Conservation (phyloP, 169 alveolate species). For the Eimeria falciformis region DNA sequence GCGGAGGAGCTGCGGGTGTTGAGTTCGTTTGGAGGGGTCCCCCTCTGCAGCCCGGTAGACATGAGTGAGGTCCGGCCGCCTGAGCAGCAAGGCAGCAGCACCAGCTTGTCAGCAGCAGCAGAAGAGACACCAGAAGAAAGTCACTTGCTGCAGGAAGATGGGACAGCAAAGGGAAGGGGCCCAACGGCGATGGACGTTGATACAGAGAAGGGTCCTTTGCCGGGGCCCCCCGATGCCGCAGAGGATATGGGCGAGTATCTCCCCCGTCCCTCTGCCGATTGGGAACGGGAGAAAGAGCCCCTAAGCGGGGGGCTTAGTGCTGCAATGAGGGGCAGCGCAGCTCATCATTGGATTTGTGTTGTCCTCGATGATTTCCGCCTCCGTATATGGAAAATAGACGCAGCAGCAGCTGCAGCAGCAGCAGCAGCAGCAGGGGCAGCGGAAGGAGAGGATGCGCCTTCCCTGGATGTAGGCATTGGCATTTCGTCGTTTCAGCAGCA, state of each 20-base stretch:
- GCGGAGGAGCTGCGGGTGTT: conserved; percentile 68
- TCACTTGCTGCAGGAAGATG: neutral
- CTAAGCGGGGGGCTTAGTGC: conserved; percentile 1
- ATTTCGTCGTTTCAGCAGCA: neutral
- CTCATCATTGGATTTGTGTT: conserved; percentile 14
- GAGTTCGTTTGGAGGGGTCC: neutral
- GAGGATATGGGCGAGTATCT: neutral
- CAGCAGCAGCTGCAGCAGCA: conserved; percentile 46
- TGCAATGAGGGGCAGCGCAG: conserved; percentile 56
- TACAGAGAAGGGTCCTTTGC: neutral
- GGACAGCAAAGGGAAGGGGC: neutral
- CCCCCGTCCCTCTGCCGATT: neutral
- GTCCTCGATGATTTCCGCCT: conserved; percentile 48
- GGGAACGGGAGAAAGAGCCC: conserved; percentile 14
- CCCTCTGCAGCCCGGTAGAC: conserved; percentile 13
- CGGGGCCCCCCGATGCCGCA: neutral
- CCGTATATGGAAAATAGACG: conserved; percentile 16
- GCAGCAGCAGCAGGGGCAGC: conserved; percentile 52
- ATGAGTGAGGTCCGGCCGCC: conserved; percentile 24
- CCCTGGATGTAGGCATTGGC: too few relatives aligned
- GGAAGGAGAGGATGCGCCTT: neutral
- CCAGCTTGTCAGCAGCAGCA: conserved; percentile 18
- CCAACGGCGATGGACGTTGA: conserved; percentile 35
- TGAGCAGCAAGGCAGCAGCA: conserved; percentile 51
- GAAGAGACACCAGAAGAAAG: neutral